Base-by-base conservation (phyloP, 2,329 filamentous ascomycete genomes). In the Colletotrichum simmondsii region DNA sequence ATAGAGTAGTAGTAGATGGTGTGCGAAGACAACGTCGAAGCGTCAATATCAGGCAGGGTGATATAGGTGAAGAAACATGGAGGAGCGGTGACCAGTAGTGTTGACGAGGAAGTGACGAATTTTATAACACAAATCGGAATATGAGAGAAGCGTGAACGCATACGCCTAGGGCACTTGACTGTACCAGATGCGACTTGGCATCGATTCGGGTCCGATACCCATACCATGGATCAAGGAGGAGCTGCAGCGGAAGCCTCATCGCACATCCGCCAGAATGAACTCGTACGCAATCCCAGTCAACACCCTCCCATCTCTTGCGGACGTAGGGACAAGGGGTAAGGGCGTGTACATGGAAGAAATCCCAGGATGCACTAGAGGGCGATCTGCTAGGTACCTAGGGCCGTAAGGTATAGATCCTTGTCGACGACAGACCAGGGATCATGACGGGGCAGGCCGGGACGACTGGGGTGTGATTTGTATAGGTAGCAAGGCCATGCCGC, bases 351-450 rank as follows among this genome's bases (percentile, higher is more conserved):
- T 70, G 49, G 54, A 35, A 28, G 52, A 62, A 61, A 61, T 60
- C 32, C 60, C 60, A 70, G 66, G 67, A 70, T 35, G 49, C 26
- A 24, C 42, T 57, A 60, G 52, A 28, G 56, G 66, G 49, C 66
- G 70, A 72, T 72, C 66, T 72, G 57, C 66, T 56, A 32, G 46
- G 65, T 70, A 70, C 54, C 60, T 70, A 72, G 66, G 70, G 70
- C 70, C 70, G 65, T 64, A 72, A 73, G 57, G 68, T 66, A 62
- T 46, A 32, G 16, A 53, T 57, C 71, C 62, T 63, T 49, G 56
- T 32, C 57, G 42, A 26, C n/a, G 37, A 37, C 49, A 62, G 68
- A 54, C 22, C 68, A 71, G 62, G 71, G 49, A 60, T 66, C 49
- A 59, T 61, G 56, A 71, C 59, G 71, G 71, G 68, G 62, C 61